phyloP scores from a whole-genome alignment of 108 stramenopile species.

The Pseudonitzschia multistriata region DNA sequence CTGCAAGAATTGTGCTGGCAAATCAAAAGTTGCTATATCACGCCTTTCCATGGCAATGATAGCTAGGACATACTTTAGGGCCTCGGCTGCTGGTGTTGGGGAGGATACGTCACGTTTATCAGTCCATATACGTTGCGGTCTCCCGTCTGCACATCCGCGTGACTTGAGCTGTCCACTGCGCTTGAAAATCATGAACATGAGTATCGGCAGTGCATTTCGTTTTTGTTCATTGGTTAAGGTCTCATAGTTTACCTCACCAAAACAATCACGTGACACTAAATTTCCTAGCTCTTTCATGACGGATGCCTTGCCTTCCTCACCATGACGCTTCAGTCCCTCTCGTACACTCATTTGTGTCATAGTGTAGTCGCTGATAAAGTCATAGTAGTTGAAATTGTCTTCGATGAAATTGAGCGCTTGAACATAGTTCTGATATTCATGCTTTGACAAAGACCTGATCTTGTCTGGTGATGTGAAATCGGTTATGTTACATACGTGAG shows the following conservation, averaged over 20 bases:
- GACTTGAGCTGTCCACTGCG: constrained; percentile 29
- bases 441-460: no score
- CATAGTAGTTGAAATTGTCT: no score
- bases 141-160: constrained; percentile 21
- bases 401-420: no score
- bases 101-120: not conserved
- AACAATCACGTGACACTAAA: constrained; percentile 29
- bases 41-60: constrained; percentile 24
- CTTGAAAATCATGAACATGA: constrained; percentile 43
- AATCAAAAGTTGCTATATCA: constrained; percentile 44
- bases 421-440: no score
- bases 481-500: no score
- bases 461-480: no score
- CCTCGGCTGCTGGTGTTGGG: not conserved
- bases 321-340: constrained; percentile 27
- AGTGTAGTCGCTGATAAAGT: no score
- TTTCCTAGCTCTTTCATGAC: constrained; percentile 42
- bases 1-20: constrained; percentile 54
- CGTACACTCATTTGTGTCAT: not conserved
- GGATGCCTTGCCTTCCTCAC: constrained; percentile 27
- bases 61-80: not conserved
- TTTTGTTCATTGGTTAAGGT: constrained; percentile 29
- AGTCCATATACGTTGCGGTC: constrained; percentile 2
- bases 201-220: constrained; percentile 25
- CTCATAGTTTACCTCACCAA: constrained; percentile 17